These are phyloP conservation scores for Magnusiomyces magnusii DNA, from an alignment of 1,139 yeast species.

Conservation along the genomic window DNA sequence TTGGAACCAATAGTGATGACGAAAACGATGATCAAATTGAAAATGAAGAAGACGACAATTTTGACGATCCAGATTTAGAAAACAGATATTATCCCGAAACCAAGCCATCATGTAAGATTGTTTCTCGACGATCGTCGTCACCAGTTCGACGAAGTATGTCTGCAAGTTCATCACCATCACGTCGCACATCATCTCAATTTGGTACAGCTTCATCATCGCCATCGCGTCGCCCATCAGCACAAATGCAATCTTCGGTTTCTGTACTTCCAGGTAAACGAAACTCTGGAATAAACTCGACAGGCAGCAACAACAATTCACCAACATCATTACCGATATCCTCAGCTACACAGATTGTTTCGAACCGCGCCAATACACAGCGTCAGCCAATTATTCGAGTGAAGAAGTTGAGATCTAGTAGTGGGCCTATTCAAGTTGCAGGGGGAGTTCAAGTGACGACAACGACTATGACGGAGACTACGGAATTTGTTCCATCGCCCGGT, in stretches of 20 bases:
- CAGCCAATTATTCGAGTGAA: background rate
- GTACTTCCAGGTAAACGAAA: background rate
- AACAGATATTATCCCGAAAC: background rate
- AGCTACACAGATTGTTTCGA: background rate
- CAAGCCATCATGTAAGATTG: background rate
- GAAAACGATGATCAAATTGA: background rate
- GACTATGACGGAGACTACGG: background rate
- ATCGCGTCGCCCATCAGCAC: background rate
- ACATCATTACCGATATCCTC: background rate
- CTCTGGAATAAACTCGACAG: background rate
- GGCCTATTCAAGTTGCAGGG: background rate
- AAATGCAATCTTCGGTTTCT: background rate
- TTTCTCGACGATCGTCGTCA: background rate
- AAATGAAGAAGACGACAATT: background rate
- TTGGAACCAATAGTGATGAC: background rate
- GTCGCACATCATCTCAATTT: background rate
- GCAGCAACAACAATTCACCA: background rate
- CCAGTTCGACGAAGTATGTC: background rate
- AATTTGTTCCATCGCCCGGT: background rate
- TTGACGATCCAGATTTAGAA: background rate
- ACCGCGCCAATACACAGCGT: background rate
- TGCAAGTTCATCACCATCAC: background rate
- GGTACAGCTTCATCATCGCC: background rate
- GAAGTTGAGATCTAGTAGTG: background rate
- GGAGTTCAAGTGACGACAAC: background rate